A percentile compares a stretch with the other conserved stretches of the same genome.
These are phyloP conservation scores for Heliosperma pusillum DNA, from an alignment of 148 eudicot species.

Conservation along the genomic window DNA sequence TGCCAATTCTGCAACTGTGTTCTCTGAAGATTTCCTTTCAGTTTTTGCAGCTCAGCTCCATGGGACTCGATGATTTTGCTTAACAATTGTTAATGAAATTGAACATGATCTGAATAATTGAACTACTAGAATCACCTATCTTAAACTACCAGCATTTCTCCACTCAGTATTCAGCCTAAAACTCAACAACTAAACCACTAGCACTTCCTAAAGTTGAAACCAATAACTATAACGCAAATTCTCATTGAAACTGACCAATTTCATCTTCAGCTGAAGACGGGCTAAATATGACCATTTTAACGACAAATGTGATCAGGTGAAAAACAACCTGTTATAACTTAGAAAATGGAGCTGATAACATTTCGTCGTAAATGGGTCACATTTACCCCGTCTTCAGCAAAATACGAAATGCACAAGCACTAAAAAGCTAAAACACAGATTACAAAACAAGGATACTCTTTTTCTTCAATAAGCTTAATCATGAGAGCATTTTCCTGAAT, in stretches of 20 bases:
- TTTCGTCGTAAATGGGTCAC: no score
- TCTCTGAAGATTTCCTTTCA: constrained; percentile 39
- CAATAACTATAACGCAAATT: no score
- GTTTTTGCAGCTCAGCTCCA: constrained; percentile 46
- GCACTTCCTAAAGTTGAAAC: no score
- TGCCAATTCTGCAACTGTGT: constrained; percentile 60
- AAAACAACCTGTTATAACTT: no score
- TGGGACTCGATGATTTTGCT: constrained; percentile 56
- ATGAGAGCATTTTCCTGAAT: constrained; percentile 23
- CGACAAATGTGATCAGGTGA: no score
- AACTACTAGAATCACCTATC: not conserved
- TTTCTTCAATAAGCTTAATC: constrained; percentile 30
- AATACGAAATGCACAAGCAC: no score
- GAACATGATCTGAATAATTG: not conserved
- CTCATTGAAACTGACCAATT: no score
- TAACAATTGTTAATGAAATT: constrained; percentile 19
- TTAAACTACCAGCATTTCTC: not conserved
- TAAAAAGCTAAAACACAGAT: not conserved
- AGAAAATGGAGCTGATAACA: no score
- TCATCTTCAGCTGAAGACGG: no score
- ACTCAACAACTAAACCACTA: no score
- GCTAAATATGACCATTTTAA: no score
- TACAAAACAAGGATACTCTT: constrained; percentile 36
- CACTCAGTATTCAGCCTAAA: not conserved
- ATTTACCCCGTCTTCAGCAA: no score